Base-by-base conservation (phyloP, 768 basidiomycete species). In the Gelatoporia subvermispora region DNA sequence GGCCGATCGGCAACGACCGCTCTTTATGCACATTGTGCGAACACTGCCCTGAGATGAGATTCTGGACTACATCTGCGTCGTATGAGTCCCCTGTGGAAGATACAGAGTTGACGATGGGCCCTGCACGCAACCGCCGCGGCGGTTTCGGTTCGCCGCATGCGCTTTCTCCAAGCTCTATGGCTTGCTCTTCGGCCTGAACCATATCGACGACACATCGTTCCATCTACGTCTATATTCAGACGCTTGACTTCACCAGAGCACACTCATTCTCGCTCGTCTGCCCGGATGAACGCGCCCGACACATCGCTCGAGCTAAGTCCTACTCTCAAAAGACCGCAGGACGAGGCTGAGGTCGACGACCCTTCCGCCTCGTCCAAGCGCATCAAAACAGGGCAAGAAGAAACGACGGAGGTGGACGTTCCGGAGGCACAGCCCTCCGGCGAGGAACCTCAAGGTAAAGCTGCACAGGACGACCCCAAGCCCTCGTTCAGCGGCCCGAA, bases 311-410 rank as follows among this genome's bases (percentile, higher is more conserved):
- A 46, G 15, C 25, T 43, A 7, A 49, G 17, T 28, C 20, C 49
- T 15, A 49, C 17, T 20, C 23, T 51, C 37, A 51, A 53, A 25
- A 48, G 55, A 41, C 45, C 52, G 15, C 41, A 49, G 17, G 42
- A 52, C 15, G 38, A 40, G 2, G 4, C 17, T 21, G 47, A 45
- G 24, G 8, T 38, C 4, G 41, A 41, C 2, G 51, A 47, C 4
- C 41, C 16, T 15, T 24, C 43, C 3, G 25, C 23, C 11, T 17
- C 45, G 0, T 15, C 48, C 3, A 58, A 58, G 37, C 50, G 54
- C 21, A 41, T 41, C 13, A 58, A 53, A 43, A 13, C 45, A 3
- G 50, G 48, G 22, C 5, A 25, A n/a, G 20, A 25, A 22, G 48
- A 43, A 1, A 28, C 35, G 9, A 38, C 4, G 25, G 3, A 44